Evolutionary conservation across 1,284 basidiomycete species (phyloP).

Genomic region (Malassezia restricta): DNA sequence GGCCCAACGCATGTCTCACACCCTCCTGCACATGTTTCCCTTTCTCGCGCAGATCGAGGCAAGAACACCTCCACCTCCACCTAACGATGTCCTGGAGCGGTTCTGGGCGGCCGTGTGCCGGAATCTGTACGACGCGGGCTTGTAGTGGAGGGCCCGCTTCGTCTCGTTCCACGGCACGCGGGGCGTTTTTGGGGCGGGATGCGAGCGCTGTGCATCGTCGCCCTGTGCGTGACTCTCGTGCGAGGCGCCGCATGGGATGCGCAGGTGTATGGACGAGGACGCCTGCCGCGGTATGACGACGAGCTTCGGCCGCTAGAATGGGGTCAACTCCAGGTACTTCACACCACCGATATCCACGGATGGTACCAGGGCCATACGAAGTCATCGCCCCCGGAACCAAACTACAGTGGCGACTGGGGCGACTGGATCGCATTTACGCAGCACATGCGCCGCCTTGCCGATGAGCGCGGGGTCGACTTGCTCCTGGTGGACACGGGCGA

Average conservation of each 20-base stretch:
- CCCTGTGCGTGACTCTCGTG: background rate
- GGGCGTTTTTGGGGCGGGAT: no score
- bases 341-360: slow-evolving; percentile 68
- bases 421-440: slow-evolving; percentile 44
- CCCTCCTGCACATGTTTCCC: slow-evolving; percentile 10
- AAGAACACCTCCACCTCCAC: slow-evolving; percentile 3
- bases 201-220: no score
- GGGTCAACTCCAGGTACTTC: slow-evolving; percentile 65
- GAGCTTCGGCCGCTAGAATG: slow-evolving; percentile 54
- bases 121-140: slow-evolving; percentile 32
- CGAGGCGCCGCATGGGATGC: slow-evolving; percentile 2
- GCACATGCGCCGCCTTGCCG: slow-evolving; percentile 34
- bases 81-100: slow-evolving; percentile 22
- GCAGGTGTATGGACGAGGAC: slow-evolving; percentile 15
- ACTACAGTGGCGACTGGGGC: slow-evolving; percentile 40
- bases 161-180: no score
- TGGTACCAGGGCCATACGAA: slow-evolving; percentile 39
- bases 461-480: slow-evolving; percentile 33
- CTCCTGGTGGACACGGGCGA: slow-evolving; percentile 42
- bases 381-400: slow-evolving; percentile 39
- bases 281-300: slow-evolving; percentile 27
- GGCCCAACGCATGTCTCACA: background rate
- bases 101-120: slow-evolving; percentile 43
- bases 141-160: slow-evolving; percentile 9
- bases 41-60: slow-evolving; percentile 10